phyloP scores from a whole-genome alignment of 2,329 filamentous ascomycete genomes.

The Fragosphaeria purpurea region DNA sequence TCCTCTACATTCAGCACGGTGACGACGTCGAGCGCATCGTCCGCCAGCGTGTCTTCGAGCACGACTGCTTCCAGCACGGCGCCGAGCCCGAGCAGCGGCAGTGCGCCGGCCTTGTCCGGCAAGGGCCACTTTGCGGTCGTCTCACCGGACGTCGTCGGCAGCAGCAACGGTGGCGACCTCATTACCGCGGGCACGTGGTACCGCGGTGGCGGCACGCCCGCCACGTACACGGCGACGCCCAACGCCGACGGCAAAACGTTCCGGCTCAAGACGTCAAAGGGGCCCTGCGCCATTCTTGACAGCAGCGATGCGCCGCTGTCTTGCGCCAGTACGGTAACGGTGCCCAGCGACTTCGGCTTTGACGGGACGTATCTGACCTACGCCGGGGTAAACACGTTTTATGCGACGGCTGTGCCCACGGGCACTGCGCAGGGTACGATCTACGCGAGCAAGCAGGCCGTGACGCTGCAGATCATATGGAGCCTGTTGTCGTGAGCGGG shows the following conservation, averaged over 20 bases:
- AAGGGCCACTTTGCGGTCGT: conserved; percentile 8
- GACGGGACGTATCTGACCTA: conserved; percentile 19
- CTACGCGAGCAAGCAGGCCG: conserved; percentile 13
- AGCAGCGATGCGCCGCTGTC: conserved; percentile 9
- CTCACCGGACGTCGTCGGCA: not conserved
- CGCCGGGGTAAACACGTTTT: conserved; percentile 12
- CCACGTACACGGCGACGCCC: conserved; percentile 18
- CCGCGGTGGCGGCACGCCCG: conserved; percentile 17
- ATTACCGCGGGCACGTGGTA: conserved; percentile 19
- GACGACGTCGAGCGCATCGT: not conserved
- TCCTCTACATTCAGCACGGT: not conserved
- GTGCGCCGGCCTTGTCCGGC: conserved; percentile 4
- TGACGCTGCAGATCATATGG: conserved; percentile 17
- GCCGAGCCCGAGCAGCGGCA: not conserved
- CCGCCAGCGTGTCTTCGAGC: not conserved
- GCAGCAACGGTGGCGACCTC: conserved; percentile 14
- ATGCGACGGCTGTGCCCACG: conserved; percentile 13
- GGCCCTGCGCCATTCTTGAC: conserved; percentile 13
- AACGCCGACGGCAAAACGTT: conserved; percentile 13
- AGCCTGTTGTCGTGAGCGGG: not conserved
- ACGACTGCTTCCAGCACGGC: conserved; percentile 4
- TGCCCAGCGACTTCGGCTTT: conserved; percentile 15
- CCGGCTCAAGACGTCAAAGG: conserved; percentile 17
- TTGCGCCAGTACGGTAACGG: conserved; percentile 12
- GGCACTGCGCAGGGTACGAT: conserved; percentile 16